Base-by-base conservation (phyloP, 2,329 filamentous ascomycete species). In the Hypoxylon sp. region DNA sequence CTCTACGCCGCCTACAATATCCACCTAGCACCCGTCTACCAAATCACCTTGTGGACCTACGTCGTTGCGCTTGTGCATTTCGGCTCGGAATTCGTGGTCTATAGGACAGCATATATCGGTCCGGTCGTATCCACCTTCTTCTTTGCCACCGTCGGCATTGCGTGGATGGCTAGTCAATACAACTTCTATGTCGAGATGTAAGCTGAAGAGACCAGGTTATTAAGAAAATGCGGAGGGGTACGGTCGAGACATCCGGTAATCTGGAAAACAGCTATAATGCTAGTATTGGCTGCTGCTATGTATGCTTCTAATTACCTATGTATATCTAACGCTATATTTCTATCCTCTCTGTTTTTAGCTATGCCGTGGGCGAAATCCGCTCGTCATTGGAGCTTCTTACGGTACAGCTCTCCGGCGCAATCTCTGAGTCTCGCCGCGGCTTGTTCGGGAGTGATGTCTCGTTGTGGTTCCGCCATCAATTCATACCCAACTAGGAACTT, bases 401-500 rank as follows among this genome's bases (percentile, higher is more conserved):
- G 88, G 78, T 99, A 98, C 69, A 99, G 82, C 77, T 93, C 89
- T 15, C 94, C 94, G 2, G 89, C 92, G 70, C 93, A 94, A 64
- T 86, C 85, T 71, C 92, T 88, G 66, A 99, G 82, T 54, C 89
- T 89, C 27, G 89, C 89, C 13, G 96, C 92, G 1, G 96, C 96
- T 82, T 98, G 96, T 81, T 99, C 96, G 0, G 96, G 95, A 0
- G 96, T 99, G 75, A 99, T 98, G 79, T 99, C 96, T 65, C 96
- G 88, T 81, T 99, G 96, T n/a, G 96, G 95, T 82, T 99, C 96
- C 1, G 93, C 96, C 88, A 99, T 89, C 82, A 99, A 87, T 82
- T 99, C 96, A 79, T 97, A 98, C 0, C 96, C 96, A 35, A 99
- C 96, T 57, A 98, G 81, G 82, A 98, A 99, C 83, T 99, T 99